Base-by-base conservation (phyloP, 192 early-diverging fungal species). In the Rhizophlyctis rosea region DNA sequence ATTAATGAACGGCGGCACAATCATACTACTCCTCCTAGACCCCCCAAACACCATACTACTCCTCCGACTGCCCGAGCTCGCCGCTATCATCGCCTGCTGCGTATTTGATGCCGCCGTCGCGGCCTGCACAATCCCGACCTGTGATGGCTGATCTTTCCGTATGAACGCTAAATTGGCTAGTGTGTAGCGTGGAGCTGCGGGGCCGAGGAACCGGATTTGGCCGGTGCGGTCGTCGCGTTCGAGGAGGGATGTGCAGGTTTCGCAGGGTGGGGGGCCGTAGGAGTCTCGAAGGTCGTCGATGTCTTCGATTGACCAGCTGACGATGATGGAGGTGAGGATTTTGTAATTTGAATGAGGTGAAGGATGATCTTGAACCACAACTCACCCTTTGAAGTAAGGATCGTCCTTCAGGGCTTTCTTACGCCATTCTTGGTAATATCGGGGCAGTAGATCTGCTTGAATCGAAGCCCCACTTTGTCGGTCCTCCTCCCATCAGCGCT, bases 371-470 rank as follows among this genome's bases (percentile, higher is more conserved):
- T 47, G n/a, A 47, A 47, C 44, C 44, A 11, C n/a, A 14, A 47
- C n/a, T 14, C 44, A 47, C n/a, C 44, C n/a, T 47, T 47, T n/a
- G 44, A 11, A 11, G 44, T 47, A n/a, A 14, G n/a, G 29, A 18
- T 32, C 34, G n/a, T 67, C 60, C 7, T 33, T 32, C 50, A 67
- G 34, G 39, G 49, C 49, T 11, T 51, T 47, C 32, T 67, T 67
- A 34, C 39, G 60, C 65, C 65, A 67, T 53, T 67, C 65, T 33
- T 58, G 65, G 51, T 67, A 67, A 50, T 67, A 67, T 18, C 65
- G 65, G 3, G 65, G 65, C 11, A 67, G 57, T 23, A 67, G 50
- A 35, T 67, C 65, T 13, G 65, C 56, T 29, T 67, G 65, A 51
- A 67, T 67, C 21, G 65, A 58, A 1, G 65, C 65, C 29, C n/a